phyloP scores from a whole-genome alignment of 1,284 basidiomycete genomes.

The Vanrija humicola region DNA sequence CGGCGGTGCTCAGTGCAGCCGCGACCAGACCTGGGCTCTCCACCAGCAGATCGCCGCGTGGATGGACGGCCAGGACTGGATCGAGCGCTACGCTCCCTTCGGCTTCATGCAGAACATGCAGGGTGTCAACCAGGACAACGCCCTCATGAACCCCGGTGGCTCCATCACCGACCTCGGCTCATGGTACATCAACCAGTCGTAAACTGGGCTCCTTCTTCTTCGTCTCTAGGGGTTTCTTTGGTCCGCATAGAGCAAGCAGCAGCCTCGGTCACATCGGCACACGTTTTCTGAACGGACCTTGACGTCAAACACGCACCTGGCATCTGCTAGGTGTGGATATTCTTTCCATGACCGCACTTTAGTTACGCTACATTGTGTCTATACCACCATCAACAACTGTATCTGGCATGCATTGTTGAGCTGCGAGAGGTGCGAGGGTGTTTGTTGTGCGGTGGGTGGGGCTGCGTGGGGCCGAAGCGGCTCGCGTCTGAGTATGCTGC shows the following conservation, averaged over 20 bases:
- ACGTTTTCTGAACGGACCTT: not conserved
- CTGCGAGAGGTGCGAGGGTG: too few species aligned
- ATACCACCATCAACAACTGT: too few species aligned
- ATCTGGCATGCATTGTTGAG: too few species aligned
- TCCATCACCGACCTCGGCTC: slow-evolving; percentile 41
- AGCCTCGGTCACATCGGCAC: too few species aligned
- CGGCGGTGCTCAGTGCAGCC: slow-evolving; percentile 57
- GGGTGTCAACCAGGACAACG: slow-evolving; percentile 63
- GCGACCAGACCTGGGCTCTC: slow-evolving; percentile 56
- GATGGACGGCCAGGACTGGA: slow-evolving; percentile 57
- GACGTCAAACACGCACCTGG: not conserved
- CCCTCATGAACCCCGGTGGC: slow-evolving; percentile 47
- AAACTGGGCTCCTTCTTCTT: slow-evolving; percentile 1
- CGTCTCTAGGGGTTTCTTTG: not conserved
- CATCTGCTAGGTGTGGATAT: not conserved
- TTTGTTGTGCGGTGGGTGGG: too few species aligned
- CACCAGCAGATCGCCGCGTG: slow-evolving; percentile 57
- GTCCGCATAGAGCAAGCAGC: not conserved
- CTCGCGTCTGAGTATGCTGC: too few species aligned
- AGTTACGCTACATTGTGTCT: not conserved
- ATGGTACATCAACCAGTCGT: slow-evolving; percentile 22
- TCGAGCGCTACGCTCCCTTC: slow-evolving; percentile 65
- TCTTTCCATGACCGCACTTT: not conserved
- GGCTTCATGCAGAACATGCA: slow-evolving; percentile 67
- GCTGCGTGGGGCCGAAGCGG: too few species aligned